Evolutionary conservation across 208 protist genomes (phyloP).

Genomic region (Trypanosoma mega): DNA sequence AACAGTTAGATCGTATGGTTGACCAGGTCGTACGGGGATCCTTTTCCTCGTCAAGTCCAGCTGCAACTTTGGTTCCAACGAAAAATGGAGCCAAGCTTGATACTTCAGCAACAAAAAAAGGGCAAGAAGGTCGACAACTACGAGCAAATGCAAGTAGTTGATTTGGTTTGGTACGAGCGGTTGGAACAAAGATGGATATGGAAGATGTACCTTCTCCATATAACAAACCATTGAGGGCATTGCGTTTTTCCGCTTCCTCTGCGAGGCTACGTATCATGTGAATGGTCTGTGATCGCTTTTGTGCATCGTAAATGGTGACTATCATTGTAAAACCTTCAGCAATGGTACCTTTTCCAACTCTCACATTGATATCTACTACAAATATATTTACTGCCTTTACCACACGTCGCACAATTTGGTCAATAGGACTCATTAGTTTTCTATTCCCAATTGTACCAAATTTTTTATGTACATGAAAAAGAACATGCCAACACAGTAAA

Average conservation of each 20-base stretch:
- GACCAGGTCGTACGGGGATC: constrained; percentile 78
- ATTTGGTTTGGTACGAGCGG: constrained; percentile 53
- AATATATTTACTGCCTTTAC: constrained; percentile 91
- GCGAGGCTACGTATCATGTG: constrained; percentile 89
- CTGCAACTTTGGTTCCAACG: constrained; percentile 55
- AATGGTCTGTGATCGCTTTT: constrained; percentile 72
- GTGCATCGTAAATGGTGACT: constrained; percentile 89
- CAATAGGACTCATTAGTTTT: constrained; percentile 82
- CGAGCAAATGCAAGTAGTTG: constrained; percentile 88
- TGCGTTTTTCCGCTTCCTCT: constrained; percentile 80
- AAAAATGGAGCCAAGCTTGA: constrained; percentile 76
- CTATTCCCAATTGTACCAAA: constrained; percentile 85
- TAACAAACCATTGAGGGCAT: constrained; percentile 79
- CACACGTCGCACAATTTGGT: constrained; percentile 85
- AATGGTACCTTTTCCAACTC: constrained; percentile 87
- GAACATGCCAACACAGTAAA: constrained; percentile 70
- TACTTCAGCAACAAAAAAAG: constrained; percentile 87
- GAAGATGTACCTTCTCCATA: constrained; percentile 89
- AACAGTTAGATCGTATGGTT: constrained; percentile 75
- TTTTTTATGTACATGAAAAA: constrained; percentile 82
- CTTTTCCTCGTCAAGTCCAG: constrained; percentile 46
- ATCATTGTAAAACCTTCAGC: constrained; percentile 90
- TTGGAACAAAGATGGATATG: constrained; percentile 89
- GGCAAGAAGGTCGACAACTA: constrained; percentile 88
- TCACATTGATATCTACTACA: constrained; percentile 86